Evolutionary conservation across 164 flowering plant genomes (phyloP).

Genomic region (Stephania japonica): DNA sequence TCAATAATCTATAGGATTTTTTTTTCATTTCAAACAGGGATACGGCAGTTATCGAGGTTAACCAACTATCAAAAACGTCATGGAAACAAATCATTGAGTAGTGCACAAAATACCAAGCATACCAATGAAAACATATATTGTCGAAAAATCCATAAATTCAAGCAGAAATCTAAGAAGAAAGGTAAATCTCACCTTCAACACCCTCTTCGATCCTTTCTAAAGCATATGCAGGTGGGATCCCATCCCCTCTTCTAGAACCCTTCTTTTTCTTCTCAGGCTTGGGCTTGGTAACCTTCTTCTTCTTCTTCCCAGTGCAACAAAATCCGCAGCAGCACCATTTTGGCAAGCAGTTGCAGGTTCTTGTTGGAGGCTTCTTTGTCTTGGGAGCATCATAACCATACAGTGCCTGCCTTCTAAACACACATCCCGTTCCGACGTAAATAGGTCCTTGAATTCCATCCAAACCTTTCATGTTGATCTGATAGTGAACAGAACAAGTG

Average conservation of each 20-base stretch:
- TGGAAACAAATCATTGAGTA: no score
- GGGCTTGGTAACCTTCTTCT: slow-evolving; percentile 35
- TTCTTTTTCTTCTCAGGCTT: slow-evolving; percentile 42
- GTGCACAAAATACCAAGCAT: no score
- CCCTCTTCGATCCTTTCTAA: slow-evolving; percentile 51
- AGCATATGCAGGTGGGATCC: slow-evolving; percentile 27
- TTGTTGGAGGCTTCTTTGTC: slow-evolving; percentile 40
- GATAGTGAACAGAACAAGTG: slow-evolving; percentile 6
- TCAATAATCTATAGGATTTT: neutral
- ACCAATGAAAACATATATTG: no score
- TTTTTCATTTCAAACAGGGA: no score
- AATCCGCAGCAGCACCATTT: slow-evolving; percentile 53
- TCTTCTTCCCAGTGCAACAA: slow-evolving; percentile 39
- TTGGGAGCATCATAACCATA: slow-evolving; percentile 66
- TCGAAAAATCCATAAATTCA: no score
- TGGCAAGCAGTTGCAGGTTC: slow-evolving; percentile 61
- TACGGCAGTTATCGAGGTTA: no score
- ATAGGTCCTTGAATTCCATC: slow-evolving; percentile 89
- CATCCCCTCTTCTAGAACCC: slow-evolving; percentile 26
- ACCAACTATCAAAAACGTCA: no score
- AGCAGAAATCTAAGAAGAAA: no score
- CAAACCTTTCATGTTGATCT: slow-evolving; percentile 79
- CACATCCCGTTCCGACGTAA: slow-evolving; percentile 75
- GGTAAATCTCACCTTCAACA: slow-evolving; percentile 31
- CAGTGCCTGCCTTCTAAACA: slow-evolving; percentile 63